Base-by-base conservation (phyloP, 768 basidiomycete genomes). In the Kwoniella dejecticola region DNA sequence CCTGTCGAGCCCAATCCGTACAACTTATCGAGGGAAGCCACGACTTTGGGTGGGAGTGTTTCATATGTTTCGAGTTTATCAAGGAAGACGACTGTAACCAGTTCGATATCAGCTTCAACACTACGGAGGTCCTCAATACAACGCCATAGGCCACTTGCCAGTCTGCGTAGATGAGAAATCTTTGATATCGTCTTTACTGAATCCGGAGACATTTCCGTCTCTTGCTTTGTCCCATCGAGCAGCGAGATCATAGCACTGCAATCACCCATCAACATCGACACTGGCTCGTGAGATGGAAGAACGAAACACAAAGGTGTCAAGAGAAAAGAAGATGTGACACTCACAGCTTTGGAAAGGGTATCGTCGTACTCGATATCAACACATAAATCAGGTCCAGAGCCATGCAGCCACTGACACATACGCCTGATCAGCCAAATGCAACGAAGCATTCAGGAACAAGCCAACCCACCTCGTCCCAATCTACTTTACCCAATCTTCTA, bases 161-260 rank as follows among this genome's bases (percentile, higher is more conserved):
- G 85, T 90, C 76, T 94, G 91, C 67, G 88, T 88, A 0, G 89
- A 83, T 64, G 85, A 85, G 77, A 91, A 88, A 1, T 72, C 75
- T 13, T 82, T 76, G 15, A 94, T 67, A 75, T 94, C 92, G 0
- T 79, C 75, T 31, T 80, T 75, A 21, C 81, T 81, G 79, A 93
- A 93, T 23, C 82, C 64, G 0, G 83, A 66, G 53, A 85, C 82
- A 3, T 77, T 52, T 11, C 26, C 76, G 79, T 36, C 79, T 64
- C 89, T 84, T 2, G 90, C 83, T 2, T 80, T 78, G 68, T 90
- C 84, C 91, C 91, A 95, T 52, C 83, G 81, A 33, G 81, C 81
- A 3, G 91, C 91, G 8, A 94, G 84, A 4, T 79, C 83, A 68
- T 88, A 89, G 42, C 75, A 75, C 79, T 79, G 38, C 7, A 41